Base-by-base conservation (phyloP, 2,329 filamentous ascomycete species). In the Aspergillus bombycis region DNA sequence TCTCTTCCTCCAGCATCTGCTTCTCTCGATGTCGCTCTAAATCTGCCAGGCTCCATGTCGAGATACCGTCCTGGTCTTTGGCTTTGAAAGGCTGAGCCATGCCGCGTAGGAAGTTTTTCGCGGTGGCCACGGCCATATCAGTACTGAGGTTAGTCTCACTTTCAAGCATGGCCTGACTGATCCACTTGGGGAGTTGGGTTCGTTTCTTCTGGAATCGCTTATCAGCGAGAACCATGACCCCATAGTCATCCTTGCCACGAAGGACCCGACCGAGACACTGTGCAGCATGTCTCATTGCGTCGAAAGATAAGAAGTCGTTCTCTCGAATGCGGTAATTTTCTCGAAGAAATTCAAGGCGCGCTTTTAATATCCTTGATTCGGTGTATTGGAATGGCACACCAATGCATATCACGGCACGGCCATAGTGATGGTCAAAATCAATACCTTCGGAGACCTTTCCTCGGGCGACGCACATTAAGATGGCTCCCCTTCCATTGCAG, bases 311-410 rank as follows among this genome's bases (percentile, higher is more conserved):
- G 75, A 99, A 99, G 75, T 99, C 96, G 70, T 97, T 96, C 77
- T 98, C 95, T 63, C 92, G 89, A 77, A 99, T 99, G 61, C 93
- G 91, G 77, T 98, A 99, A 1, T 92, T 98, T 78, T 99, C 96
- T 53, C 94, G 88, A n/a, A 99, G 79, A 75, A 99, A 99, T 74
- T 99, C 93, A 4, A 99, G 86, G 2, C 95, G 88, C 0, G 95
- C 95, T 81, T 98, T 99, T 53, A 99, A 84, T 64, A 99, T 99
- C 36, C 95, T 89, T 0, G 94, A 98, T 77, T 99, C 95, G 2
- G 96, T 99, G 81, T 99, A 99, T 79, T 99, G 95, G 80, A 98
- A 99, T 0, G 95, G 95, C 1, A 98, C 94, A 48, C 95, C 95
- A 69, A 99, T 97, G 75, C 94, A 97, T 56, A 99, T 77, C 79